Percentiles rank a stretch among this genome's conserved stretches.
These are phyloP conservation scores for Ilex aquifolium DNA, from an alignment of 257 asterid species.

Conservation along the genomic window DNA sequence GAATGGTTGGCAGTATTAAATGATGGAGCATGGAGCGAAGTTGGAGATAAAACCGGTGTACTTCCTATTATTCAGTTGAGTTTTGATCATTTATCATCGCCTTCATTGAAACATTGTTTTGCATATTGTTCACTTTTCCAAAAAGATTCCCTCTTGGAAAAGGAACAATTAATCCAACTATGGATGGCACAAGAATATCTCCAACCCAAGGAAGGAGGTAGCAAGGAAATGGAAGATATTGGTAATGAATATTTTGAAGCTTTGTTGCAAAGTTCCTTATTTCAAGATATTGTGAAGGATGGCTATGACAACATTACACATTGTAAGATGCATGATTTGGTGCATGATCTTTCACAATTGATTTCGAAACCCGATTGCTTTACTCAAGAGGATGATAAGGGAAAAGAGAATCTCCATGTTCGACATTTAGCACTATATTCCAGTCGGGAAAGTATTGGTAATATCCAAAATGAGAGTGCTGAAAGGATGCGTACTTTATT, in stretches of 20 bases:
- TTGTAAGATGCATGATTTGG: slow-evolving; percentile 31
- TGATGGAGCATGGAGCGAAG: background rate
- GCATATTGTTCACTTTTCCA: too few species aligned
- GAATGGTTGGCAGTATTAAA: slow-evolving; percentile 16
- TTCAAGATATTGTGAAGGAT: slow-evolving; percentile 22
- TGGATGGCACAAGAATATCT: slow-evolving; percentile 39
- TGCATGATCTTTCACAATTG: slow-evolving; percentile 25
- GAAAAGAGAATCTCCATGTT: background rate
- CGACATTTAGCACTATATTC: slow-evolving; percentile 5
- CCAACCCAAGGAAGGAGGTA: background rate
- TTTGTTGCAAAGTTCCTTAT: slow-evolving; percentile 24
- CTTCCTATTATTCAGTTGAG: slow-evolving; percentile 1
- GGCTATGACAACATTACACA: background rate
- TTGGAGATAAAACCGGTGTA: background rate
- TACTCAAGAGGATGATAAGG: background rate
- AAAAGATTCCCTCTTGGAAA: background rate
- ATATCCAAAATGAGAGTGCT: slow-evolving; percentile 1
- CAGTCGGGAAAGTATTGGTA: background rate
- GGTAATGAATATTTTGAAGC: slow-evolving; percentile 11
- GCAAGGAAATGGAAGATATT: slow-evolving; percentile 4
- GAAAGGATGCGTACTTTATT: slow-evolving; percentile 17
- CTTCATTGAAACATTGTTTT: too few species aligned
- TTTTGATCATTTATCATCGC: too few species aligned
- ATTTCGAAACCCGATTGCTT: slow-evolving; percentile 4
- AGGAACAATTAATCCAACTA: slow-evolving; percentile 12